Evolutionary conservation across 257 asterid genomes (phyloP).

Genomic region (Nemophila menziesii): DNA sequence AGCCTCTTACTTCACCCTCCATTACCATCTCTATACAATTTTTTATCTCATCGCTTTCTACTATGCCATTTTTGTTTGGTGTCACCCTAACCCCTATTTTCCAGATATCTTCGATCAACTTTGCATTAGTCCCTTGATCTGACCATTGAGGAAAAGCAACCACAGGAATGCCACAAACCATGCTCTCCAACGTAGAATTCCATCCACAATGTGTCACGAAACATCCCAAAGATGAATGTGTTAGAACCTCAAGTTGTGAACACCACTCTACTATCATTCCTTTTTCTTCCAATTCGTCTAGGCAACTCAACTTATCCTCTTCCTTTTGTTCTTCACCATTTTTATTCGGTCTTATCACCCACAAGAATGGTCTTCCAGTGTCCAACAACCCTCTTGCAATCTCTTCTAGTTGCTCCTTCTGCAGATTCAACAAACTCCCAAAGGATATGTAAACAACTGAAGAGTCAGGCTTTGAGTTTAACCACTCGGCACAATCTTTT

Average conservation of each 20-base stretch:
- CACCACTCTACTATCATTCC: constrained; percentile 32
- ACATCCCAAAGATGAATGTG: constrained; percentile 24
- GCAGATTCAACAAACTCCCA: constrained; percentile 15
- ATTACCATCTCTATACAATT: constrained; percentile 18
- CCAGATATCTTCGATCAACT: constrained; percentile 19
- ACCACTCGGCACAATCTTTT: constrained; percentile 13
- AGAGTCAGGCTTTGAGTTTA: constrained; percentile 12
- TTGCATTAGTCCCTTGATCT: constrained; percentile 24
- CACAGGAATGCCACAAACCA: constrained; percentile 11
- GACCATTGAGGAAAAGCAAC: constrained; percentile 22
- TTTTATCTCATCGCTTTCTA: constrained; percentile 16
- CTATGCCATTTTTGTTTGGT: constrained; percentile 9
- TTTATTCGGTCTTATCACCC: constrained; percentile 21
- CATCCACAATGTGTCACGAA: constrained; percentile 27
- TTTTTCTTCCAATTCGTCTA: constrained; percentile 14
- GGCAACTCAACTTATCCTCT: constrained; percentile 10
- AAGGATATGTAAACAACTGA: constrained; percentile 26
- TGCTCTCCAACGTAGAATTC: constrained; percentile 21
- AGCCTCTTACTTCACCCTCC: constrained; percentile 9
- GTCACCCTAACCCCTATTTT: constrained; percentile 16
- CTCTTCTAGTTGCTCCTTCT: constrained; percentile 17
- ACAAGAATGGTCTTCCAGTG: constrained; percentile 17
- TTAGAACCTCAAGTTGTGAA: constrained; percentile 23
- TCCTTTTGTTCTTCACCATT: not conserved
- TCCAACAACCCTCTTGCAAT: constrained; percentile 15